These are phyloP conservation scores for Ceratobasidium sp. DNA, from an alignment of 1,284 basidiomycete genomes.

Conservation along the genomic window DNA sequence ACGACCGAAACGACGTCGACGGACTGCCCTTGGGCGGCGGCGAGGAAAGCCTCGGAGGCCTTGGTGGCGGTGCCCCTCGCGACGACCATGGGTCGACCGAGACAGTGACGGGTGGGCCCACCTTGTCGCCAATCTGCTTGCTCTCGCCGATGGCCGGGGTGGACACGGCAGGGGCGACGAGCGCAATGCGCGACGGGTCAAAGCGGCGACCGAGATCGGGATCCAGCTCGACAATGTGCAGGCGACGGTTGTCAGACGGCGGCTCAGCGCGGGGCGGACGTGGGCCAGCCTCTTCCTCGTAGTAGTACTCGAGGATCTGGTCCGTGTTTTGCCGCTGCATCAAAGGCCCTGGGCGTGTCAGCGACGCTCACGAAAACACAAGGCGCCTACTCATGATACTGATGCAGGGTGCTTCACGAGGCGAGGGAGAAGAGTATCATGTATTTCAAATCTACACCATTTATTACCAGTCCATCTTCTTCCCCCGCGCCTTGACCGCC, in stretches of 20 bases:
- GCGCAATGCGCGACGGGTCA: conserved; percentile 38
- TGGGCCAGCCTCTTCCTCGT: not conserved
- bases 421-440: conserved; percentile 7
- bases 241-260: conserved; percentile 35
- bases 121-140: conserved; percentile 37
- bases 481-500: conserved; percentile 47
- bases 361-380: not conserved
- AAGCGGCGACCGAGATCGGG: conserved; percentile 5
- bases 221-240: conserved; percentile 42
- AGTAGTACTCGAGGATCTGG: conserved; percentile 22
- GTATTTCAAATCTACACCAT: not conserved
- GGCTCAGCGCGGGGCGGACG: not conserved
- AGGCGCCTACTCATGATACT: not conserved
- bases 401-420: not conserved
- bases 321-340: conserved; percentile 30
- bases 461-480: conserved; percentile 52
- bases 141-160: conserved; percentile 37
- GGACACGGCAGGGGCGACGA: conserved; percentile 40
- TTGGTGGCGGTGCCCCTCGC: conserved; percentile 14
- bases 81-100: conserved; percentile 13
- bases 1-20: conserved; percentile 12
- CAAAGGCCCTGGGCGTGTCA: conserved; percentile 13
- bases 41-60: conserved; percentile 22
- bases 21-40: conserved; percentile 18
- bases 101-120: conserved; percentile 37